Evolutionary conservation across 371 early-diverging fungal species (phyloP).

Genomic region (Circinella umbellata): DNA sequence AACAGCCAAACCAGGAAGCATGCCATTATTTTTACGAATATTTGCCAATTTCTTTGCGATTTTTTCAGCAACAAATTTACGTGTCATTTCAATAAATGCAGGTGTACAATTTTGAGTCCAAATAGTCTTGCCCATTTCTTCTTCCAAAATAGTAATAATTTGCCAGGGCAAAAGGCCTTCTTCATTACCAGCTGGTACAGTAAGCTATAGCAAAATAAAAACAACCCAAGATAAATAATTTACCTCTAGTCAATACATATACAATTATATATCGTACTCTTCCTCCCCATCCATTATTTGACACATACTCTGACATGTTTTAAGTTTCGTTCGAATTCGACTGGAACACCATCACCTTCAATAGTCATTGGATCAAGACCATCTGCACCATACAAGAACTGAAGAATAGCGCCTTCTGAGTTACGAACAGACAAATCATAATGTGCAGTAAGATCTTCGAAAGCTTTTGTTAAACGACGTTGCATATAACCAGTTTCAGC

Average conservation of each 20-base stretch:
- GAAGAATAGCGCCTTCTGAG: slow-evolving; percentile 93
- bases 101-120: slow-evolving; percentile 70
- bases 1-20: slow-evolving; percentile 60
- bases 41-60: slow-evolving; percentile 58
- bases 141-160: slow-evolving; percentile 62
- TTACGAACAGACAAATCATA: slow-evolving; percentile 98
- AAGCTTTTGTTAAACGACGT: slow-evolving; percentile 98
- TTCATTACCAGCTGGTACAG: slow-evolving; percentile 31
- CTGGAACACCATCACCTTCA: slow-evolving; percentile 93
- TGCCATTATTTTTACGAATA: slow-evolving; percentile 50
- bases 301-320: slow-evolving; percentile 55
- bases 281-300: too few species aligned
- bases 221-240: neutral
- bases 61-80: slow-evolving; percentile 56
- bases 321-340: slow-evolving; percentile 87
- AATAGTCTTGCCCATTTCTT: slow-evolving; percentile 48
- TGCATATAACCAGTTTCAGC: slow-evolving; percentile 99
- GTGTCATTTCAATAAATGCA: slow-evolving; percentile 67
- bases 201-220: slow-evolving; percentile 22
- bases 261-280: neutral
- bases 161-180: slow-evolving; percentile 73
- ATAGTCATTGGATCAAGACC: slow-evolving; percentile 96
- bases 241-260: neutral
- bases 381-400: slow-evolving; percentile 98
- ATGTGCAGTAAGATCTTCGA: slow-evolving; percentile 95